Conservation (phyloP, 352 stramenopile genomes). For the Globisporangium perplexum region DNA sequence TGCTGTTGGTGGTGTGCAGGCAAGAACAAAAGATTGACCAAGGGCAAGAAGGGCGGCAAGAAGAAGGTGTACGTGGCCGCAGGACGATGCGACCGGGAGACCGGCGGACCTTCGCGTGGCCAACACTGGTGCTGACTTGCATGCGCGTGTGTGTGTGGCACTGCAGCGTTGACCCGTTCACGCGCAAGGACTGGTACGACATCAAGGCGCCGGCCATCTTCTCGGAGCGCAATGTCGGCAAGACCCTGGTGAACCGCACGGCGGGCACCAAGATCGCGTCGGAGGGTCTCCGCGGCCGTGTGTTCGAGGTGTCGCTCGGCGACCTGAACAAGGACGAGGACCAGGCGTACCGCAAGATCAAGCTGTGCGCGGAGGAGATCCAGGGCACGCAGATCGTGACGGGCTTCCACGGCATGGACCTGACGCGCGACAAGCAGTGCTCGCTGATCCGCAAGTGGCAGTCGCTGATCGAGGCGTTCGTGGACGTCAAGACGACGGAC, state of each 20-base stretch:
- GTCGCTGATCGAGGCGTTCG: slow-evolving; percentile 98
- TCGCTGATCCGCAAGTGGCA: slow-evolving; percentile 99
- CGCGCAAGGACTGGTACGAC: slow-evolving; percentile 97
- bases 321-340: slow-evolving; percentile 99
- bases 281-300: slow-evolving; percentile 97
- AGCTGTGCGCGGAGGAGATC: slow-evolving; percentile 98
- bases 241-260: slow-evolving; percentile 99
- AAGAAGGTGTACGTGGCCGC: slow-evolving; percentile 82
- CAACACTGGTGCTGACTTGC: neutral
- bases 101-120: neutral
- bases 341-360: slow-evolving; percentile 98
- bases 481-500: slow-evolving; percentile 99
- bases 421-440: slow-evolving; percentile 99
- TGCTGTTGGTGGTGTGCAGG: slow-evolving; percentile 28
- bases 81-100: too few relatives aligned
- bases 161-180: slow-evolving; percentile 97
- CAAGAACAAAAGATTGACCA: slow-evolving; percentile 91
- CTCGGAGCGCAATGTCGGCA: slow-evolving; percentile 94
- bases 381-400: slow-evolving; percentile 86
- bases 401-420: slow-evolving; percentile 91
- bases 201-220: slow-evolving; percentile 99
- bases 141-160: neutral
- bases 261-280: slow-evolving; percentile 96
- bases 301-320: slow-evolving; percentile 98
- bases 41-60: slow-evolving; percentile 91